Conservation (phyloP, 2,329 filamentous ascomycete species). For the Penicillium glabrum region DNA sequence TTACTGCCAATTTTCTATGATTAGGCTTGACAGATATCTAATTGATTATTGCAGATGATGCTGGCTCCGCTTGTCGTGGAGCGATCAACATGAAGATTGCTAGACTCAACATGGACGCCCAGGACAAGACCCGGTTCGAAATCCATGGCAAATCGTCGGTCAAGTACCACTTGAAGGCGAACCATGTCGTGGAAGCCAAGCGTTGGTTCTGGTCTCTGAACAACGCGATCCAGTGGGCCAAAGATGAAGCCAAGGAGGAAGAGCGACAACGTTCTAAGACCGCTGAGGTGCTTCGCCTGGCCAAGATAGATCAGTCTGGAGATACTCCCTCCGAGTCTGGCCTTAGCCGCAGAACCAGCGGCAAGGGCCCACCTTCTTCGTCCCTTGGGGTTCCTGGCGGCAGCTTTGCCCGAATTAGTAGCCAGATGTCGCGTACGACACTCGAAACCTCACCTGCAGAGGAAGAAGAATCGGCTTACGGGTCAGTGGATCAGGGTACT, state of each 20-base stretch:
- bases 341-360: slow-evolving; percentile 32
- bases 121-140: slow-evolving; percentile 97
- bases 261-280: slow-evolving; percentile 72
- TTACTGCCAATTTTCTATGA: slow-evolving; percentile 14
- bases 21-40: background rate
- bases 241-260: slow-evolving; percentile 93
- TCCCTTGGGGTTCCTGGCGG: slow-evolving; percentile 37
- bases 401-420: slow-evolving; percentile 49
- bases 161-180: slow-evolving; percentile 96
- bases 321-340: slow-evolving; percentile 44
- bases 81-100: slow-evolving; percentile 99
- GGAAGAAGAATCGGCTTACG: slow-evolving; percentile 52
- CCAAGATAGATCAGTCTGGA: slow-evolving; percentile 70
- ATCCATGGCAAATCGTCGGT: slow-evolving; percentile 98
- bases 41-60: slow-evolving; percentile 63
- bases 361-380: slow-evolving; percentile 34
- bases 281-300: slow-evolving; percentile 73
- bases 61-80: slow-evolving; percentile 90
- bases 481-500: slow-evolving; percentile 58
- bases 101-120: slow-evolving; percentile 88
- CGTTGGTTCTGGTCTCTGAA: slow-evolving; percentile 99
- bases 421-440: slow-evolving; percentile 48
- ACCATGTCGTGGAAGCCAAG: slow-evolving; percentile 97
- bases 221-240: slow-evolving; percentile 97
- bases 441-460: slow-evolving; percentile 52